A percentile compares a stretch with the other conserved stretches of the same genome.
These are phyloP conservation scores for Phytophthora ohioensis DNA, from an alignment of 352 stramenopile genomes.

Conservation along the genomic window DNA sequence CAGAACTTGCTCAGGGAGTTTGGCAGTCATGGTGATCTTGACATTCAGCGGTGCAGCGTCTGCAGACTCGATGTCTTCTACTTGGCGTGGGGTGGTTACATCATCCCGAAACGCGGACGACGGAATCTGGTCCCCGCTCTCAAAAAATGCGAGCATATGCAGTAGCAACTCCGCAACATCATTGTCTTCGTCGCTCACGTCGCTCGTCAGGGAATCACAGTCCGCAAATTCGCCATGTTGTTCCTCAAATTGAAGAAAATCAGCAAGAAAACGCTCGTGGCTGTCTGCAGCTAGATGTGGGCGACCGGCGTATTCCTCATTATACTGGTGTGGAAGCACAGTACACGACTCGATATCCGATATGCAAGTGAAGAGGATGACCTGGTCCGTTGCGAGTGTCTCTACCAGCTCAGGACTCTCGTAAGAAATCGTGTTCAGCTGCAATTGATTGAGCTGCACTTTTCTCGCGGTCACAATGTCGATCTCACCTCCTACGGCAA, in stretches of 20 bases:
- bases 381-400: conserved; percentile 12
- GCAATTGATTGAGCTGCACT: neutral
- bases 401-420: neutral
- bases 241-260: conserved; percentile 21
- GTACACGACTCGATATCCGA: conserved; percentile 17
- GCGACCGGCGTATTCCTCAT: neutral
- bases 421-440: neutral
- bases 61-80: conserved; percentile 5
- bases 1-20: conserved; percentile 22
- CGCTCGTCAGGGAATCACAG: conserved; percentile 11
- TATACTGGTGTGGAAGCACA: neutral
- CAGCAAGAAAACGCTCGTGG: conserved; percentile 8
- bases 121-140: conserved; percentile 21
- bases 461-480: conserved; percentile 9
- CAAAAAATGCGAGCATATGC: conserved; percentile 27
- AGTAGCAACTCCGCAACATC: conserved; percentile 16
- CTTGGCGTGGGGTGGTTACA: neutral
- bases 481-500: conserved; percentile 39
- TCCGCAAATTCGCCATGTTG: conserved; percentile 18
- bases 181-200: neutral
- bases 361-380: conserved; percentile 26
- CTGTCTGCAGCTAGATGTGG: neutral
- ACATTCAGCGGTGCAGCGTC: conserved; percentile 5
- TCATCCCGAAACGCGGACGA: conserved; percentile 11
- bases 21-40: conserved; percentile 31